Base-by-base conservation (phyloP, 2,329 filamentous ascomycete species). In the Mycosphaerella arachidis region DNA sequence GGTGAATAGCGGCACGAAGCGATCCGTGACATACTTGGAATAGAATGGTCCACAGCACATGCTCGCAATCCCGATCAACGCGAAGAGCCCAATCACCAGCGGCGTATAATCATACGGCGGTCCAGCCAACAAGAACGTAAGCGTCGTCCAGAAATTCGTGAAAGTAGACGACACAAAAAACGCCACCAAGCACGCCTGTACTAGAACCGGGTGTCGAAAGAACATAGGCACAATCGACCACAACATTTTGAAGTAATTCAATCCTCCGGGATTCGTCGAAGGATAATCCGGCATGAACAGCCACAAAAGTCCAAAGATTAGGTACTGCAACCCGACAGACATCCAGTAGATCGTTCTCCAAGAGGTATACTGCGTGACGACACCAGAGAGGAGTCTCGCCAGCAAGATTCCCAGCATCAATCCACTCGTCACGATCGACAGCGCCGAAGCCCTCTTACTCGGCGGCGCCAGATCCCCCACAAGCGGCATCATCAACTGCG, bases 321-420 rank as follows among this genome's bases (percentile, higher is more conserved):
- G 69, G 67, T 84, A 87, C 73, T 94, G 90, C 0, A 90, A 77
- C 0, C 81, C 89, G 5, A 92, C 82, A 0, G 88, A 83, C 61
- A 92, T 78, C 88, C 89, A 93, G 77, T 92, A 94, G 7, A 93
- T 85, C 60, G 84, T 84, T 27, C 90, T 81, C 91, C 91, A 94
- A 63, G 82, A 80, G 0, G 86, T 86, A 69, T 84, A 92, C 67
- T 91, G 84, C 0, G 89, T 85, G 30, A 93, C 81, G 29, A 91
- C 85, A 1, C 91, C 90, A 0, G 89, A 87, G 0, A 94, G 81
- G 0, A 93, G 78, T 1, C 91, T 85, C 0, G 90, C 91, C 56
- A 92, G 78, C 1, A 95, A 80, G 63, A 94, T 84, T 16, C 90
- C 90, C 1, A 92, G 82, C 48, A 91, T 82, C 1, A 93, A 77